These are phyloP conservation scores for Globisporangium canariense DNA, from an alignment of 352 stramenopile genomes.

Conservation along the genomic window DNA sequence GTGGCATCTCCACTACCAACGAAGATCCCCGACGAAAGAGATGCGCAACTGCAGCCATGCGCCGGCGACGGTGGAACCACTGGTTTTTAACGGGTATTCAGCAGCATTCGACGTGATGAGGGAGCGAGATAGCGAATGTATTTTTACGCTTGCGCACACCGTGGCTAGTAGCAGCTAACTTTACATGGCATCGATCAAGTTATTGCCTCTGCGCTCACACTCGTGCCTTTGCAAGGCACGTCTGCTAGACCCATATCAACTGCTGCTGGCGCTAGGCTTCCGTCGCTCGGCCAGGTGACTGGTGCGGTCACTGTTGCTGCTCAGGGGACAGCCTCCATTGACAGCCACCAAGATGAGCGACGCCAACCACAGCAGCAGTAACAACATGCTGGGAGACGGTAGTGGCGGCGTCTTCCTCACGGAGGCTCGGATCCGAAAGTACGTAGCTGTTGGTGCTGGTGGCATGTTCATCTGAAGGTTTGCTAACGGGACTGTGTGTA, in stretches of 20 bases:
- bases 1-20: too few relatives aligned
- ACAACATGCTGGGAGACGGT: constrained; percentile 39
- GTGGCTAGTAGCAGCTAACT: neutral
- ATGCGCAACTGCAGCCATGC: too few relatives aligned
- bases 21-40: too few relatives aligned
- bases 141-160: neutral
- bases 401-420: constrained; percentile 70
- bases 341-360: constrained; percentile 10
- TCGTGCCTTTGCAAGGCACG: too few relatives aligned
- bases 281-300: neutral
- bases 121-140: neutral
- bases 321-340: neutral
- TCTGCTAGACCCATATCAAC: too few relatives aligned
- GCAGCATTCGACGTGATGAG: neutral
- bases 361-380: constrained; percentile 14
- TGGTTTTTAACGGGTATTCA: too few relatives aligned
- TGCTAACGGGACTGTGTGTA: neutral
- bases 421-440: constrained; percentile 49
- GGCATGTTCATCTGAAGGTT: neutral
- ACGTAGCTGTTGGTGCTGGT: neutral
- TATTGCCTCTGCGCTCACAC: neutral
- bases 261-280: neutral
- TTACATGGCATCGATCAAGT: neutral
- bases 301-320: neutral
- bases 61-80: too few relatives aligned